Conservation (phyloP, 2,329 filamentous ascomycete genomes). For the Monilinia vaccinii-corymbosi region DNA sequence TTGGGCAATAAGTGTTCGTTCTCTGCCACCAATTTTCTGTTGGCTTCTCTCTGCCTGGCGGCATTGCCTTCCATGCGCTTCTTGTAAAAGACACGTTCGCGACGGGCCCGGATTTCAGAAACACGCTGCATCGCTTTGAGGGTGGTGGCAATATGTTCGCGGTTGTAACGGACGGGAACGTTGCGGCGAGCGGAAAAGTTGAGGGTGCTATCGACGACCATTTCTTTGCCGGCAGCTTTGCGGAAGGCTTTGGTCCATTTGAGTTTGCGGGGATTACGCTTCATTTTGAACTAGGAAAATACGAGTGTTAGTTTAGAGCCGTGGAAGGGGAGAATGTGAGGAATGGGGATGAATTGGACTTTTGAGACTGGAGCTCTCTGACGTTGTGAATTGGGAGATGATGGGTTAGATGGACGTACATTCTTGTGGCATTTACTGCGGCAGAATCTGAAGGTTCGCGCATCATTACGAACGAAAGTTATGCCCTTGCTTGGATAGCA, state of each 20-base stretch:
- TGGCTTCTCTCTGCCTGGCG: slow-evolving; percentile 66
- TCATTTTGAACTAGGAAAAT: slow-evolving; percentile 74
- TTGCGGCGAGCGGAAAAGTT: slow-evolving; percentile 90
- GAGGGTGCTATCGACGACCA: slow-evolving; percentile 91
- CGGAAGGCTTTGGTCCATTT: slow-evolving; percentile 96
- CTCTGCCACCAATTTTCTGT: slow-evolving; percentile 81
- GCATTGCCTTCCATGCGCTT: slow-evolving; percentile 86
- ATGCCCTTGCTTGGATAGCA: slow-evolving; percentile 56
- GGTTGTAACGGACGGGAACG: slow-evolving; percentile 90
- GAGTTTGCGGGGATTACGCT: slow-evolving; percentile 92
- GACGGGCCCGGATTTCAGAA: slow-evolving; percentile 69
- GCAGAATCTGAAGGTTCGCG: slow-evolving; percentile 49
- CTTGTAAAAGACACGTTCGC: slow-evolving; percentile 91
- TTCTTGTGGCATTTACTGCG: slow-evolving; percentile 39
- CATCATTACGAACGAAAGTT: slow-evolving; percentile 33
- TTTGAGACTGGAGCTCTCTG: not conserved
- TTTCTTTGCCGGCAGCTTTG: slow-evolving; percentile 70
- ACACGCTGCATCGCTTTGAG: slow-evolving; percentile 89
- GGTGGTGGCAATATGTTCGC: slow-evolving; percentile 79
- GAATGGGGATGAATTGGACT: not conserved
- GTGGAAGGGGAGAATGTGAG: not conserved
- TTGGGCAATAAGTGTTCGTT: slow-evolving; percentile 86
- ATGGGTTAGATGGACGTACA: slow-evolving; percentile 12
- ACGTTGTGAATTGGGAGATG: not conserved
- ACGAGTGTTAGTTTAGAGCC: not conserved